Conservation (phyloP, 2,329 filamentous ascomycete genomes). For the Nothophoma quercina region DNA sequence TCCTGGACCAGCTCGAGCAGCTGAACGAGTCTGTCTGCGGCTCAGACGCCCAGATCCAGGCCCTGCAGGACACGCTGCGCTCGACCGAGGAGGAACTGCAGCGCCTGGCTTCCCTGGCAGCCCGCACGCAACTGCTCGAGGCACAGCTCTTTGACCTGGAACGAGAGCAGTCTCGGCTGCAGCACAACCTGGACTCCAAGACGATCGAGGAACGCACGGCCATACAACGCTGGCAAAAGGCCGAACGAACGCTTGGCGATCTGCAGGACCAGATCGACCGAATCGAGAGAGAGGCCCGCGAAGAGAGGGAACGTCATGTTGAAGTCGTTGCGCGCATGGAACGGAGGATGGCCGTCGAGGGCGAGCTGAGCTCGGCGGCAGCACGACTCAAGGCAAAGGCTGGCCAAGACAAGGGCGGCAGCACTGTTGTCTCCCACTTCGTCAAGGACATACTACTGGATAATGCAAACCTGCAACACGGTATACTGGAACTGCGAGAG, state of each 20-base stretch:
- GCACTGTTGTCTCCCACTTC: conserved; percentile 88
- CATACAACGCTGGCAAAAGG: conserved; percentile 82
- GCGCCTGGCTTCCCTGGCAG: conserved; percentile 75
- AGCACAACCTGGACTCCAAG: conserved; percentile 70
- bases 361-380: conserved; percentile 80
- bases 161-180: conserved; percentile 77
- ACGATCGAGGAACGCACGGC: conserved; percentile 80
- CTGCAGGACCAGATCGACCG: conserved; percentile 87
- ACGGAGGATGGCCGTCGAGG: conserved; percentile 80
- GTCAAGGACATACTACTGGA: conserved; percentile 95
- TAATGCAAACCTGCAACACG: conserved; percentile 91
- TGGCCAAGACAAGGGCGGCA: conserved; percentile 65
- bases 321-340: conserved; percentile 87
- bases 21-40: conserved; percentile 81
- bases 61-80: conserved; percentile 77
- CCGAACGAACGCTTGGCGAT: conserved; percentile 78
- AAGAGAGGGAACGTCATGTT: conserved; percentile 81
- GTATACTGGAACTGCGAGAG: conserved; percentile 88
- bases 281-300: conserved; percentile 82
- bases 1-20: conserved; percentile 84
- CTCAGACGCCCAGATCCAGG: conserved; percentile 80
- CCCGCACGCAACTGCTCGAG: conserved; percentile 80
- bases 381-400: conserved; percentile 78
- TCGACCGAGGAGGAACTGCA: conserved; percentile 80
- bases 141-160: conserved; percentile 81